phyloP scores from a whole-genome alignment of 2,329 filamentous ascomycete genomes.

The Atkinsonella texensis region DNA sequence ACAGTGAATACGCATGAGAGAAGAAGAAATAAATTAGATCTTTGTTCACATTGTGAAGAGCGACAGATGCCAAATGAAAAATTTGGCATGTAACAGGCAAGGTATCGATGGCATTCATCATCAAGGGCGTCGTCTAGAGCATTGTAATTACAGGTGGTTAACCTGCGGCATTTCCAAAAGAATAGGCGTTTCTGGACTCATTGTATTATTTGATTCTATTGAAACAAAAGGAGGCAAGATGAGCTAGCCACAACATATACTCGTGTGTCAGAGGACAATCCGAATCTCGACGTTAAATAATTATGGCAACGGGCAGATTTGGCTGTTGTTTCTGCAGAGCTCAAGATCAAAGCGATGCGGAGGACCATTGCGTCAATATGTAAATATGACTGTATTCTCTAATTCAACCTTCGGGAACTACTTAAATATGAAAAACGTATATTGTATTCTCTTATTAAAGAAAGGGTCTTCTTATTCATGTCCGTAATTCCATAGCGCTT shows the following conservation, averaged over 20 bases:
- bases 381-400: too few relatives aligned
- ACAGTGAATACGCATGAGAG: neutral
- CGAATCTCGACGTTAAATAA: too few relatives aligned
- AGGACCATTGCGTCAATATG: too few relatives aligned
- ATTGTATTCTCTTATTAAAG: too few relatives aligned
- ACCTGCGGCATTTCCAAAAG: neutral
- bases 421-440: too few relatives aligned
- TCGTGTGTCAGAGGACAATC: neutral
- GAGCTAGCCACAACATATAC: neutral
- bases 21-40: too few relatives aligned
- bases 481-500: too few relatives aligned
- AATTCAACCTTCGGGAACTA: too few relatives aligned
- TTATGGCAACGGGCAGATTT: too few relatives aligned
- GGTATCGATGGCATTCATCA: slow-evolving; percentile 4
- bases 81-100: neutral
- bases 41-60: slow-evolving; percentile 1
- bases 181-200: neutral
- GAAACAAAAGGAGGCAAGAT: neutral
- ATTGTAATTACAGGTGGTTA: slow-evolving; percentile 5
- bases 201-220: neutral
- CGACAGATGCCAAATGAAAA: neutral
- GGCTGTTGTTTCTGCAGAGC: too few relatives aligned
- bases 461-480: too few relatives aligned
- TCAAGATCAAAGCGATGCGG: too few relatives aligned
- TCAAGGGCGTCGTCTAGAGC: slow-evolving; percentile 7